Evolutionary conservation across 345 rosid genomes (phyloP), one percentile per base, ranked within the genome.

Genomic region (Litchi chinensis): DNA sequence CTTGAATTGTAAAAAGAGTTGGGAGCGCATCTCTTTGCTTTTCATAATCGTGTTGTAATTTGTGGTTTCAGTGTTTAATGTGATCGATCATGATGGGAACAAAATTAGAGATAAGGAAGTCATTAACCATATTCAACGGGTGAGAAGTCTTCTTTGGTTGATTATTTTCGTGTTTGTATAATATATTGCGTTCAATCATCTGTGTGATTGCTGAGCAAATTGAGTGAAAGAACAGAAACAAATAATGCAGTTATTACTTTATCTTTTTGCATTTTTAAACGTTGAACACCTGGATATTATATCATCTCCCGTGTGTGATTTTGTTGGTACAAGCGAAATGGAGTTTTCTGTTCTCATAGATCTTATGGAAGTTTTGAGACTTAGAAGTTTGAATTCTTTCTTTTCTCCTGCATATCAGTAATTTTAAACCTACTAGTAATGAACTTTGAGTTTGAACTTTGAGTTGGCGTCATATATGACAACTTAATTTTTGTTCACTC

Each of bases 21-120:
- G 21, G 6, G 70, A 65, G 74, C 10, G 19, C 52, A 32, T 64
- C 50, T 26, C 48, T 43, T 39, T 59, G 50, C 78, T 76, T 70
- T 71, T 74, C 26, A 52, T 81, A 4, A 63, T 75, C 1, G 39
- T 59, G 41, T 41, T 32, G 8, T 46, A 44, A 10, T 79, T 21
- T 39, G n/a, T 70, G 73, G 24, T 84, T 81, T 82, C 92, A 92
- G 98, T 95, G 79, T 95, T 95, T 86, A 81, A 92, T 68, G 98
- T 92, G 68, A 86, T 86, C 43, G 91, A 90, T 78, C 88, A 84
- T 10, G 88, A 87, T 77, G 94, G 92, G 15, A 90, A 83, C 77
- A 92, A 94, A 82, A 89, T 92, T 81, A 84, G 80, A 82, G 97
- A 94, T 64, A 85, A 85, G 82, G 91, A 86, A 67, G 85, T 79